Conservation (phyloP, 495 filamentous ascomycete genomes). For the Cercophora samala region DNA sequence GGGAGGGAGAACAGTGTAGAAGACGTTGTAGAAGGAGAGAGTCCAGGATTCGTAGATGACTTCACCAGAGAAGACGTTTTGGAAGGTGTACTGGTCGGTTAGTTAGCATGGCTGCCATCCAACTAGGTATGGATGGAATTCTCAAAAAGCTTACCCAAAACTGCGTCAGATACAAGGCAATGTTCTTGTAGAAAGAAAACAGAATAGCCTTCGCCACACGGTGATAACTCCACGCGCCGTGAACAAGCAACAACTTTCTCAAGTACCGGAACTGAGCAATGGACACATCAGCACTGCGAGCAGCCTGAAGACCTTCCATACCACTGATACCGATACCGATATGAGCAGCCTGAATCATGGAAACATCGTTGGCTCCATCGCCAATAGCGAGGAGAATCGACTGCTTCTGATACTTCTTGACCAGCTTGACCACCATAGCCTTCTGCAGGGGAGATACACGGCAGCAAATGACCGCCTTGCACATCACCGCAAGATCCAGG, state of each 20-base stretch:
- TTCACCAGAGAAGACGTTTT: conserved; percentile 96
- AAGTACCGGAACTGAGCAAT: conserved; percentile 97
- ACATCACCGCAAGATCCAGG: conserved; percentile 88
- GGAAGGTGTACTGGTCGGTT: conserved; percentile 74
- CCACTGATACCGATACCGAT: conserved; percentile 98
- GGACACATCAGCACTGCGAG: conserved; percentile 90
- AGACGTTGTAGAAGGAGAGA: conserved; percentile 97
- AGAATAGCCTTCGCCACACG: conserved; percentile 94
- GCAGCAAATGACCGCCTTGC: conserved; percentile 98
- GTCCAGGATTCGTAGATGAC: conserved; percentile 99
- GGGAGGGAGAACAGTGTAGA: conserved; percentile 93
- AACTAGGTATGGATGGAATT: background rate
- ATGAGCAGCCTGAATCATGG: conserved; percentile 99
- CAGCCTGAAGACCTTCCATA: conserved; percentile 97
- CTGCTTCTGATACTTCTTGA: conserved; percentile 86
- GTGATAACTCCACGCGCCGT: conserved; percentile 97
- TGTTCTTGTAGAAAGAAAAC: conserved; percentile 99
- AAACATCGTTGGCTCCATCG: conserved; percentile 97
- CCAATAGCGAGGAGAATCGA: conserved; percentile 92
- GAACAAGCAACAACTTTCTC: conserved; percentile 90
- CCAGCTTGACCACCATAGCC: conserved; percentile 95
- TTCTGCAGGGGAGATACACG: conserved; percentile 99
- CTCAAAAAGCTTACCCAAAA: conserved; percentile 73
- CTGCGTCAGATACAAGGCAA: conserved; percentile 96
- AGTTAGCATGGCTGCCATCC: conserved; percentile 33